Percentiles rank a stretch among this genome's conserved stretches.
Evolutionary conservation across 2,329 filamentous ascomycete genomes (phyloP).

Genomic region (Neocatenulostroma microsporum): DNA sequence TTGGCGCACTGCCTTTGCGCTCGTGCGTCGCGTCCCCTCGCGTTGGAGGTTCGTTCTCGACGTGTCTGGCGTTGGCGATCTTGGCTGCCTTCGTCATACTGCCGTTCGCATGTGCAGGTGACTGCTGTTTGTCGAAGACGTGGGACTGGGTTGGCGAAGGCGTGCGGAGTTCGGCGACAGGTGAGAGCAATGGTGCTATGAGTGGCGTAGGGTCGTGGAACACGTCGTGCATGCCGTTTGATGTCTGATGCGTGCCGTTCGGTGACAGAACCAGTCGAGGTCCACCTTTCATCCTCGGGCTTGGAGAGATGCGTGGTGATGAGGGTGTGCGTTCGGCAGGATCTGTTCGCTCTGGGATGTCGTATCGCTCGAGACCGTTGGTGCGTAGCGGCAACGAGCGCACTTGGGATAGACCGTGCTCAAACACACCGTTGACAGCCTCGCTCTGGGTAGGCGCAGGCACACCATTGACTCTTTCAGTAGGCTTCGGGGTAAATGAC

Average conservation of each 20-base stretch:
- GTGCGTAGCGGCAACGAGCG: conserved; percentile 17
- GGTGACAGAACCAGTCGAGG: conserved; percentile 16
- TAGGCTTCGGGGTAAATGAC: conserved; percentile 8
- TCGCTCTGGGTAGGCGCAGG: conserved; percentile 5
- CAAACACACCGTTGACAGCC: conserved; percentile 2
- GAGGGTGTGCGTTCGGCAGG: conserved; percentile 1
- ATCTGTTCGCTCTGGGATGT: conserved; percentile 1
- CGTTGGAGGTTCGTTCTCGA: conserved; percentile 14
- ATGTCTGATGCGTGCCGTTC: conserved; percentile 13
- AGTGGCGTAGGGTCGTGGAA: conserved; percentile 9
- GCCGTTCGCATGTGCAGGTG: conserved; percentile 17
- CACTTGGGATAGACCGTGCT: not conserved
- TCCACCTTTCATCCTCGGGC: conserved; percentile 12
- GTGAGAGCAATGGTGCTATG: conserved; percentile 50
- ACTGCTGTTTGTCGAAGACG: conserved; percentile 40
- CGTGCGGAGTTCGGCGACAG: conserved; percentile 65
- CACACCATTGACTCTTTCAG: conserved; percentile 13
- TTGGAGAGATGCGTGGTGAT: conserved; percentile 10
- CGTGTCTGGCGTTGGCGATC: conserved; percentile 19
- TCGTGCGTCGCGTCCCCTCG: conserved; percentile 13
- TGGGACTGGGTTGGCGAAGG: conserved; percentile 59
- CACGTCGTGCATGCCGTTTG: conserved; percentile 8
- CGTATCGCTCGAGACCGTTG: not conserved
- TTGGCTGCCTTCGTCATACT: conserved; percentile 22
- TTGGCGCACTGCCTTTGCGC: conserved; percentile 19